Evolutionary conservation across 345 rosid species (phyloP), one percentile per base, ranked within the genome.

Genomic region (Bruguiera parviflora): DNA sequence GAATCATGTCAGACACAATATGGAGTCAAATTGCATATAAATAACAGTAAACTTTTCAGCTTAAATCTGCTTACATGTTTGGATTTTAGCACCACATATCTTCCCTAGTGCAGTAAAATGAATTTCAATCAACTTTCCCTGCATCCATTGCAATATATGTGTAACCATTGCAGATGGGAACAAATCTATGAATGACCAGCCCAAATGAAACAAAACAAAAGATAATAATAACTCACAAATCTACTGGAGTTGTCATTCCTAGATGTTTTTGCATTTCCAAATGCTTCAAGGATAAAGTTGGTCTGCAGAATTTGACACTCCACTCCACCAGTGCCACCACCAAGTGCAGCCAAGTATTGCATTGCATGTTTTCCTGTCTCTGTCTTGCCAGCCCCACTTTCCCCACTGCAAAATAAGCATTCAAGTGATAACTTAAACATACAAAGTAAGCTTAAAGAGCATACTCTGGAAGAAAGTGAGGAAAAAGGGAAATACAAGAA

Each of bases 381-480:
- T 4, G 98, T 96, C 81, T 96, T 96, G 61, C 98, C 99, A 65
- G 99, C 86, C 61, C 99, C 99, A 81, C 98, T 92, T 86, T 89
- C 98, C 61, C 99, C 99, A 71, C 99, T 96, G 87, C 53, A 81
- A 67, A 72, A 70, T 58, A 62, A 61, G 31, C 25, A 39, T 53
- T 31, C 66, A 73, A 35, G 33, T 65, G 51, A 81, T 31, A 51
- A 55, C 56, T 59, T 28, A 67, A 58, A 46, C 18, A 37, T 21
- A 21, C 58, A 61, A 53, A 53, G 37, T 18, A 62, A 33, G 25
- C 53, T 59, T 31, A 53, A 57, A 28, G 39, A 33, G 25, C 37
- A 53, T 51, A 75, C 58, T 58, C 55, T 11, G 33, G 18, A 51
- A 67, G 43, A 71, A 61, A 24, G 49, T 1, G 1, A 43, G 49